Evolutionary conservation across 257 asterid species (phyloP).

Genomic region (Scutellaria barbata): DNA sequence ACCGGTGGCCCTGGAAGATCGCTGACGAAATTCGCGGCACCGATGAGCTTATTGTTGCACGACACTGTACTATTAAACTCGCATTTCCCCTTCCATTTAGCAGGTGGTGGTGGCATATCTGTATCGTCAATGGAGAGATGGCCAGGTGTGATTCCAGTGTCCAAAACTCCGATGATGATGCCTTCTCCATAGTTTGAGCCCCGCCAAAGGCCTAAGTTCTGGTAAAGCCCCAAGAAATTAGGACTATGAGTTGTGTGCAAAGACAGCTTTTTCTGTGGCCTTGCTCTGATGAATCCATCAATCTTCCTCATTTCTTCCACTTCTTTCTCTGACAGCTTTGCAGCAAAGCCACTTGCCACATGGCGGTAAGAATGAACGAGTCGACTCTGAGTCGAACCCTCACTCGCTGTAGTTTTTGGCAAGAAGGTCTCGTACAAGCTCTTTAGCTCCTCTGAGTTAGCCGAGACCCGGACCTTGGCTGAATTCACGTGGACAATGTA

Average conservation of each 20-base stretch:
- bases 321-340: constrained; percentile 41
- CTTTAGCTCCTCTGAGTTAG: constrained; percentile 27
- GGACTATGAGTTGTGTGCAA: constrained; percentile 56
- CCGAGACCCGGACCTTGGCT: constrained; percentile 28
- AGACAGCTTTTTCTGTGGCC: constrained; percentile 37
- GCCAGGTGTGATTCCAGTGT: constrained; percentile 46
- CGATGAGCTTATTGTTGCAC: constrained; percentile 49
- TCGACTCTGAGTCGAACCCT: constrained; percentile 31
- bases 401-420: constrained; percentile 26
- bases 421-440: constrained; percentile 43
- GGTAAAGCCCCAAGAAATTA: constrained; percentile 48
- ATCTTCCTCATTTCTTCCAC: constrained; percentile 40
- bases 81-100: constrained; percentile 53
- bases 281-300: constrained; percentile 47
- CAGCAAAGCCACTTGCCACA: constrained; percentile 52
- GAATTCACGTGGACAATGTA: constrained; percentile 46
- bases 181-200: constrained; percentile 49
- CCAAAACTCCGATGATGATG: constrained; percentile 47
- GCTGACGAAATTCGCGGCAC: constrained; percentile 43
- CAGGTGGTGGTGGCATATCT: constrained; percentile 50
- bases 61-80: constrained; percentile 31
- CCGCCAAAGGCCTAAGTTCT: constrained; percentile 49
- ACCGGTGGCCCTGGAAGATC: constrained; percentile 33
- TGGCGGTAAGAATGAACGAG: constrained; percentile 46
- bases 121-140: constrained; percentile 46